Conservation (phyloP, 129 eudicot species). For the Mikania micrantha region DNA sequence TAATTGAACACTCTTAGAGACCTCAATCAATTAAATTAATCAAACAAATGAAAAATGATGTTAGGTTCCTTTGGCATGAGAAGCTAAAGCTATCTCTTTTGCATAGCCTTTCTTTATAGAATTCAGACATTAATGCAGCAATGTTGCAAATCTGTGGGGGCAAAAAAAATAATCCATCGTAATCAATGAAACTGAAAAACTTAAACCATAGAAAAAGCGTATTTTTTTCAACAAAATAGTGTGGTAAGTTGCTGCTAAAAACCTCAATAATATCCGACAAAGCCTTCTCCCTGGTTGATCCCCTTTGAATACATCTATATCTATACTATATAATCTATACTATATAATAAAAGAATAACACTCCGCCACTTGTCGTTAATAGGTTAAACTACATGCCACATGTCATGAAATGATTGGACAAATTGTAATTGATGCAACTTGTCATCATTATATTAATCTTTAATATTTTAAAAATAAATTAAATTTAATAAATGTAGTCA, state of each 20-base stretch:
- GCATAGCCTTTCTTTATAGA: constrained; percentile 77
- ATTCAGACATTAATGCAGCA: constrained; percentile 65
- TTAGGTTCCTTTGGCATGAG: constrained; percentile 60
- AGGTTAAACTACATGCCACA: too few relatives aligned
- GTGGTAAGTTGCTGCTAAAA: constrained; percentile 56
- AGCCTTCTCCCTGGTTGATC: constrained; percentile 85
- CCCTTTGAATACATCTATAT: constrained; percentile 49
- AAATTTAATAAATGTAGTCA: too few relatives aligned
- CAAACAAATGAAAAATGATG: neutral
- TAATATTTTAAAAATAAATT: too few relatives aligned
- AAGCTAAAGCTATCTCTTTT: constrained; percentile 77
- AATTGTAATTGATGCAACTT: too few relatives aligned
- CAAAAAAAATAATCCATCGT: neutral
- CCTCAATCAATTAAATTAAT: neutral
- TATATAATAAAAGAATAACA: too few relatives aligned
- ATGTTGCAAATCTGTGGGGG: constrained; percentile 58
- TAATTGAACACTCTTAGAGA: neutral
- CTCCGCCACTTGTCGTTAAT: too few relatives aligned
- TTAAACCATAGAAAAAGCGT: constrained; percentile 8
- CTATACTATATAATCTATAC: too few relatives aligned
- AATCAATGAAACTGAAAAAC: neutral
- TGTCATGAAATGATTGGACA: too few relatives aligned
- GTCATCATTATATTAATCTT: too few relatives aligned
- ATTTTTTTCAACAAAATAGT: constrained; percentile 84
- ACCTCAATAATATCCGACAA: constrained; percentile 59